Base-by-base conservation (phyloP, 2,329 filamentous ascomycete species). In the Pseudogymnoascus sp. region DNA sequence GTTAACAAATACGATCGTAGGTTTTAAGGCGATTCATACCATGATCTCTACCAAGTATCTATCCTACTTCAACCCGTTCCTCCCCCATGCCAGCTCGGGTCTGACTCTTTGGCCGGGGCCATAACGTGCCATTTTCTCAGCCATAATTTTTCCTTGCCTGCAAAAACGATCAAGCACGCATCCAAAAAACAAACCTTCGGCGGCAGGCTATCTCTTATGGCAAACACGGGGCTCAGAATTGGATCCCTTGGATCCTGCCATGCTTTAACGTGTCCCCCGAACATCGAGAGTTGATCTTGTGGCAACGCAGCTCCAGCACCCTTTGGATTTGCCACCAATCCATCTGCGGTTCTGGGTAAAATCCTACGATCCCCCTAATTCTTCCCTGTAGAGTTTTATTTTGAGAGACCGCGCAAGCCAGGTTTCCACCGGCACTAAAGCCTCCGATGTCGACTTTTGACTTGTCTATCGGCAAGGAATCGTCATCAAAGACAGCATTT, bases 371-470 rank as follows among this genome's bases (percentile, higher is more conserved):
- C 0, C 77, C 80, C 12, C 69, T 65, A 8, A 78, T 64, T 28
- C 64, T 66, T 12, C 63, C 61, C 28, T 63, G 62, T 14, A 82
- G 66, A 38, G 50, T 60, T n/a, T 62, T n/a, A 10, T 66, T 66
- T 66, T 81, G 79, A n/a, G 74, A 69, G 0, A 75, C 75, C 1
- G 75, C 71, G 0, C 83, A 72, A 0, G 77, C 69, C 0, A 84
- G 73, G 68, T 81, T 83, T 1, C 75, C 82, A 16, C 82, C 82
- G 0, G 81, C 81, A 37, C 78, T 80, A 71, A 79, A 83, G n/a
- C 81, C 82, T 1, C 73, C 76, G 1, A 84, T 67, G 0, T 76
- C 76, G 11, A 83, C 73, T 41, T 72, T 72, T 3, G 66, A 60
- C 6, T 67, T 66, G 70, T 84, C 79, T 64, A 83, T 75, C 3